phyloP scores from a whole-genome alignment of 1,139 yeast species.

The Hyphopichia buzzinii region DNA sequence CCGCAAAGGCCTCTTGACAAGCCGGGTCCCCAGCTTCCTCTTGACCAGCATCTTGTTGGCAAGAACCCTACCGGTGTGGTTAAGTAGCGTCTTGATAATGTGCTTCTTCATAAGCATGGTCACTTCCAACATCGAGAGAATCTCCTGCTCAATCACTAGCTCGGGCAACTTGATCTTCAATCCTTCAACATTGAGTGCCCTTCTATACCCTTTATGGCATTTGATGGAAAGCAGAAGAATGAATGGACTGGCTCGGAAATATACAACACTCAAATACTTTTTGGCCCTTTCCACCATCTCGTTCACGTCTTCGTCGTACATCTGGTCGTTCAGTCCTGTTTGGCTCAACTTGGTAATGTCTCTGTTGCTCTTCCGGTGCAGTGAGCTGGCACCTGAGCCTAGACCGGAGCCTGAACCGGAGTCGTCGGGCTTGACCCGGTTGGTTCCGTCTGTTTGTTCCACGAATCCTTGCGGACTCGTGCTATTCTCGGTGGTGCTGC shows the following conservation, averaged over 20 bases:
- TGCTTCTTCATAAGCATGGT: slow-evolving; percentile 50
- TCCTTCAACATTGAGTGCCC: slow-evolving; percentile 60
- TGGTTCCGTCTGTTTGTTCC: slow-evolving; percentile 12
- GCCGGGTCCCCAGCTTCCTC: slow-evolving; percentile 13
- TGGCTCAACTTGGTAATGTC: slow-evolving; percentile 6
- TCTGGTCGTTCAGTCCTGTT: background rate
- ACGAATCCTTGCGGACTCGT: slow-evolving; percentile 11
- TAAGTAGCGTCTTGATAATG: slow-evolving; percentile 49
- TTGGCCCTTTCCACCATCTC: slow-evolving; percentile 62
- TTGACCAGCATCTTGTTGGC: slow-evolving; percentile 48
- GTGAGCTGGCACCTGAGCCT: background rate
- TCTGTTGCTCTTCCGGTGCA: slow-evolving; percentile 3
- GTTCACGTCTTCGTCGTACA: slow-evolving; percentile 39
- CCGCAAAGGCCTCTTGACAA: slow-evolving; percentile 17
- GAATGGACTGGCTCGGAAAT: slow-evolving; percentile 46
- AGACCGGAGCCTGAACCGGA: background rate
- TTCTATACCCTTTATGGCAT: slow-evolving; percentile 51
- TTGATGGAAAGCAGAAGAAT: slow-evolving; percentile 55
- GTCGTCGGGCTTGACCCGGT: slow-evolving; percentile 4
- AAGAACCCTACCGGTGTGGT: slow-evolving; percentile 58
- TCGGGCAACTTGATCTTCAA: slow-evolving; percentile 56
- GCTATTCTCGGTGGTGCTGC: background rate
- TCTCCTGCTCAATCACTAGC: slow-evolving; percentile 43
- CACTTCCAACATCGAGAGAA: slow-evolving; percentile 56
- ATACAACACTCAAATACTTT: slow-evolving; percentile 53